phyloP scores from a whole-genome alignment of 2,329 filamentous ascomycete genomes.

The Neonectria faginata region DNA sequence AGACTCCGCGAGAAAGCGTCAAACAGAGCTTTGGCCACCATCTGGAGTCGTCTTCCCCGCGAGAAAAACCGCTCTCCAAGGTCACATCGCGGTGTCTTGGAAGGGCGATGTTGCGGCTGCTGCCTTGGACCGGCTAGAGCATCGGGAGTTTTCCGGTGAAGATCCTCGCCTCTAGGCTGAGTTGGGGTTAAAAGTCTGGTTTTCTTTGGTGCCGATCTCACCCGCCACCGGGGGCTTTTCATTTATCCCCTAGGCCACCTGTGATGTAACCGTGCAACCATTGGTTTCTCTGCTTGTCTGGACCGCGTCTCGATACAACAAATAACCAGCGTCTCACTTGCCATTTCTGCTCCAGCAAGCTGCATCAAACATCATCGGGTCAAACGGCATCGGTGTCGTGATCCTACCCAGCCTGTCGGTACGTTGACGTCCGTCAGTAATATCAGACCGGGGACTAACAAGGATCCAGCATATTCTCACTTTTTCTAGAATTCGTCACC shows the following conservation, averaged over 20 bases:
- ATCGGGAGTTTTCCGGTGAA: not conserved
- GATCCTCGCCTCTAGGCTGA: not conserved
- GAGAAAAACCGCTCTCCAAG: not conserved
- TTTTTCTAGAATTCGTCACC: not conserved
- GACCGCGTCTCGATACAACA: not conserved
- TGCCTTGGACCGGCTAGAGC: not conserved
- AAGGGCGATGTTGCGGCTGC: not conserved
- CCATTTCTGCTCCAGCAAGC: not conserved
- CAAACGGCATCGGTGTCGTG: not conserved
- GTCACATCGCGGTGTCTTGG: not conserved
- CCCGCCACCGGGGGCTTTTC: not conserved
- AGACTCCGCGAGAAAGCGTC: not conserved
- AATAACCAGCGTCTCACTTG: not conserved
- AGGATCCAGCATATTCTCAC: not conserved
- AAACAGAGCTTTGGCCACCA: not conserved
- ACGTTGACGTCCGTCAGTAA: too few relatives aligned
- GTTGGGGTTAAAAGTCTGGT: not conserved
- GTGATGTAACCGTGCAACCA: conserved; percentile 1
- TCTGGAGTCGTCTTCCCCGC: not conserved
- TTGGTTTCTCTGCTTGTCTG: too few relatives aligned
- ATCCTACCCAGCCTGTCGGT: not conserved
- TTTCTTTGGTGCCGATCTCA: not conserved
- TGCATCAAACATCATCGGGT: not conserved
- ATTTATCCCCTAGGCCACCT: not conserved
- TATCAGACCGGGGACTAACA: too few relatives aligned